These are phyloP conservation scores for Primulina huaijiensis DNA, from an alignment of 257 asterid species.

Conservation along the genomic window DNA sequence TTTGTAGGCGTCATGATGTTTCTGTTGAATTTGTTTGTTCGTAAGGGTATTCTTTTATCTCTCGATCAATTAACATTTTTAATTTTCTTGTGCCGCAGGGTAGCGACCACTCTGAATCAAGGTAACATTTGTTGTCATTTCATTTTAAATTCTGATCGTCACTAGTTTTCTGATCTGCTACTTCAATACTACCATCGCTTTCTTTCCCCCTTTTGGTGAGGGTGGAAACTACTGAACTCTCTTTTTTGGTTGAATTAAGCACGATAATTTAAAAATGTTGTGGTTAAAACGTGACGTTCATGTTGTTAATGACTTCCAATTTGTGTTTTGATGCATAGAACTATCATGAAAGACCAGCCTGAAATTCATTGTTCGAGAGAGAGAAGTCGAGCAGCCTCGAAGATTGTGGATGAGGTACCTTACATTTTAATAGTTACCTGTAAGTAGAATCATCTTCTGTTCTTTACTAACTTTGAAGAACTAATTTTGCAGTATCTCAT, in stretches of 20 bases:
- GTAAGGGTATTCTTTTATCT: not conserved
- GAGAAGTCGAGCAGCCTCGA: constrained; percentile 91
- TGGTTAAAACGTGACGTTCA: not conserved
- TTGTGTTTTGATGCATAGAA: constrained; percentile 37
- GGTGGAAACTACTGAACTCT: not conserved
- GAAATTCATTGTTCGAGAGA: constrained; percentile 96
- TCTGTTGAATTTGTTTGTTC: not conserved
- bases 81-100: constrained; percentile 41
- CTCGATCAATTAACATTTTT: constrained; percentile 9
- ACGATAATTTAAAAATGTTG: not conserved
- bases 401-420: constrained; percentile 67
- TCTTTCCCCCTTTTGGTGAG: not conserved
- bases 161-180: not conserved
- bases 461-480: constrained; percentile 20
- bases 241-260: not conserved
- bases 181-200: not conserved
- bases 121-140: constrained; percentile 37
- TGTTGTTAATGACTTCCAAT: constrained; percentile 16
- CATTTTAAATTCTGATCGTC: not conserved
- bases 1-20: not conserved
- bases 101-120: constrained; percentile 34
- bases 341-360: constrained; percentile 40
- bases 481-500: constrained; percentile 62
- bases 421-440: not conserved
- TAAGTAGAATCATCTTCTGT: constrained; percentile 8